Evolutionary conservation across 176 grass and related monocot genomes (phyloP).

Genomic region (Eremochloa ophiuroides): DNA sequence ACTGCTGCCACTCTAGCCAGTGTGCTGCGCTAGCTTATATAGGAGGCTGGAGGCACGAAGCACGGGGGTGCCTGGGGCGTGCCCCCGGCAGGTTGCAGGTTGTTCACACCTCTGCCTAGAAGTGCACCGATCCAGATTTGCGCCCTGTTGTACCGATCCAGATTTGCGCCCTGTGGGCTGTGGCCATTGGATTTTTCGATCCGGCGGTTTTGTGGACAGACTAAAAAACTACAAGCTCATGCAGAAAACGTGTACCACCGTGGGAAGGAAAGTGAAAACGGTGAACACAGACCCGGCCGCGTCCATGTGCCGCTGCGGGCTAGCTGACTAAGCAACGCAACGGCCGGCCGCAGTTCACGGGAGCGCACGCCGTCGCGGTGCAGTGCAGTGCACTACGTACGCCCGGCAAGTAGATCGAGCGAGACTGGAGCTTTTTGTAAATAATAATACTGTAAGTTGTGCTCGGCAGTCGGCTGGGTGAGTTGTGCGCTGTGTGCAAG

Average conservation of each 20-base stretch:
- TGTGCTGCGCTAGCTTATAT: neutral
- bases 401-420: neutral
- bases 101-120: neutral
- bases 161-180: too few relatives aligned
- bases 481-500: too few relatives aligned
- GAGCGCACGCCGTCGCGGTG: neutral
- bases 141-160: too few relatives aligned
- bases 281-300: neutral
- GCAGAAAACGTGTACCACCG: conserved; percentile 22
- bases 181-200: neutral
- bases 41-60: neutral
- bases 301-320: neutral
- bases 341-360: neutral
- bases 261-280: too few relatives aligned
- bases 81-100: neutral
- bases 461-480: too few relatives aligned
- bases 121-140: neutral
- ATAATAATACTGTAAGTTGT: too few relatives aligned
- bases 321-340: neutral
- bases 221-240: neutral
- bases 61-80: neutral
- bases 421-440: too few relatives aligned
- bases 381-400: neutral
- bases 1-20: neutral
- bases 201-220: neutral